Evolutionary conservation across 1,284 basidiomycete genomes (phyloP).

Genomic region (Heimioporus retisporus): DNA sequence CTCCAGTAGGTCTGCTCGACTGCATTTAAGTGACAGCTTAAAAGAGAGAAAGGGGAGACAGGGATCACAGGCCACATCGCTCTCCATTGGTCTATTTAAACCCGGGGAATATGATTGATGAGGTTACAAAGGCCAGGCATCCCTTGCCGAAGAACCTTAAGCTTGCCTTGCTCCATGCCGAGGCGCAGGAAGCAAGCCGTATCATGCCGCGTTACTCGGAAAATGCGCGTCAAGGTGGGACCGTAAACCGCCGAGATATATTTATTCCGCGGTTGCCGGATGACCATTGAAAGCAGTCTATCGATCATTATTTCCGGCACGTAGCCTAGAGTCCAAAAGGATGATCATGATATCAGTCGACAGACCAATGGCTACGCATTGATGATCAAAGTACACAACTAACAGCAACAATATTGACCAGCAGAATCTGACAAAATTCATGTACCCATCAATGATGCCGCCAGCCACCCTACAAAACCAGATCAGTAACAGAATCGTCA

Average conservation of each 20-base stretch:
- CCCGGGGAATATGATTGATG: neutral
- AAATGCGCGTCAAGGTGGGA: neutral
- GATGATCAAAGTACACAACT: neutral
- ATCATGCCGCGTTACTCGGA: conserved; percentile 7
- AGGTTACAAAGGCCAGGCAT: conserved; percentile 10
- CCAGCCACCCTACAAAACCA: neutral
- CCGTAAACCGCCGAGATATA: neutral
- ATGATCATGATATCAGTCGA: too few species aligned
- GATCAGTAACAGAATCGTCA: conserved; percentile 19
- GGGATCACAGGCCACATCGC: too few species aligned
- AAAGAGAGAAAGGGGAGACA: too few species aligned
- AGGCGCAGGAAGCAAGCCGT: neutral
- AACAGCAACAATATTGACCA: neutral
- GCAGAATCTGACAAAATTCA: too few species aligned
- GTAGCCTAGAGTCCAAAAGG: too few species aligned
- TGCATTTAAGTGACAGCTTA: too few species aligned
- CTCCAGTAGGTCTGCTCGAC: too few species aligned
- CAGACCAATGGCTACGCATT: neutral
- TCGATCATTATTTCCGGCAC: too few species aligned
- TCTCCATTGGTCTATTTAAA: conserved; percentile 25
- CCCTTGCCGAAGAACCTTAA: conserved; percentile 30
- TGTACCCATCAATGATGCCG: too few species aligned
- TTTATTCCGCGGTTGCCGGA: too few species aligned
- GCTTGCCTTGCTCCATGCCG: conserved; percentile 14
- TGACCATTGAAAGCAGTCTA: too few species aligned